phyloP scores from a whole-genome alignment of 352 stramenopile species.

The Stramenopiles sp. region DNA sequence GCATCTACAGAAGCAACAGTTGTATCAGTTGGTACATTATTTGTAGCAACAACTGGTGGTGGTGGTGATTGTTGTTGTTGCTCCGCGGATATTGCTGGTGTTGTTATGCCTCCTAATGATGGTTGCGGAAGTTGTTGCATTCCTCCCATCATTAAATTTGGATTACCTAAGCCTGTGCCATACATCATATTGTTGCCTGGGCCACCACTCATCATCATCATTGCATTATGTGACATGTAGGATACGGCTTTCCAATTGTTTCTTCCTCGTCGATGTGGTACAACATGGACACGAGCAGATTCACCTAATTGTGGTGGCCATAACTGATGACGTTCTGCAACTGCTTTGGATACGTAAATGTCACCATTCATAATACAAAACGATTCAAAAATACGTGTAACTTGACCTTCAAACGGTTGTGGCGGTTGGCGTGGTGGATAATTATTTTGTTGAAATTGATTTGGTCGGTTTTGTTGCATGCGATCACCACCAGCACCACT shows the following conservation, averaged over 20 bases:
- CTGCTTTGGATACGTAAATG: not conserved
- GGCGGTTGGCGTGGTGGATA: not conserved
- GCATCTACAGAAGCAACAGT: no score
- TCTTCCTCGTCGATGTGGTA: not conserved
- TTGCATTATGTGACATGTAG: not conserved
- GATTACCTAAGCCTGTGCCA: no score
- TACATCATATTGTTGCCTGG: no score
- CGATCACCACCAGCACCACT: not conserved
- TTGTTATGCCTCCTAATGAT: no score
- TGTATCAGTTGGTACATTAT: no score
- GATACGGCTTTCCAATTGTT: slow-evolving; percentile 2
- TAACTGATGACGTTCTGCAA: not conserved
- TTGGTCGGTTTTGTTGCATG: not conserved
- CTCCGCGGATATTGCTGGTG: no score
- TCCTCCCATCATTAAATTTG: no score
- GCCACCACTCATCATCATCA: slow-evolving; percentile 14
- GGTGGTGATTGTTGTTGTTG: no score
- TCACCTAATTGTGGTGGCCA: slow-evolving; percentile 1
- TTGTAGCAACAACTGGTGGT: no score
- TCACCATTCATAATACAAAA: slow-evolving; percentile 4
- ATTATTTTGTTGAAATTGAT: not conserved
- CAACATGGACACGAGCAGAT: not conserved
- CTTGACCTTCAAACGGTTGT: not conserved
- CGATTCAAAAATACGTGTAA: not conserved
- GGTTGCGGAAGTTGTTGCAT: no score